Conservation (phyloP, 2,329 filamentous ascomycete genomes). For the Penicillium freii region DNA sequence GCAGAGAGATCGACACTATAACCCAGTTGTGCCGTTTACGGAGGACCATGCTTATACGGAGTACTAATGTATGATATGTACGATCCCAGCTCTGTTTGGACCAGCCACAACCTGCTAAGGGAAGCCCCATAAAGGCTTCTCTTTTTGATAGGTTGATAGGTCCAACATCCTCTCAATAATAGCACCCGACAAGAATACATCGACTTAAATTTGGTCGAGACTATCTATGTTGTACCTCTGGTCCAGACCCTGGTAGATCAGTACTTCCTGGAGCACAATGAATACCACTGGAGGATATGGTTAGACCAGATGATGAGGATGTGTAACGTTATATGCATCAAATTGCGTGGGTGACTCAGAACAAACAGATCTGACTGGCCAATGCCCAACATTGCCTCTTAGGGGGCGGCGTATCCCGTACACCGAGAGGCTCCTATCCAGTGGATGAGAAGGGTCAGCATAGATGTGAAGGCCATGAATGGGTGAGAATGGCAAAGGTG, state of each 20-base stretch:
- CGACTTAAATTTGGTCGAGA: background rate
- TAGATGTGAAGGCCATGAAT: background rate
- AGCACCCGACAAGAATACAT: background rate
- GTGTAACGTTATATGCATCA: slow-evolving; percentile 5
- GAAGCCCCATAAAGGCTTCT: background rate
- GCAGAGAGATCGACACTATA: background rate
- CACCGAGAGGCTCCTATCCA: background rate
- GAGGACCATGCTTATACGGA: background rate
- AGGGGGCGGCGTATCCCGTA: background rate
- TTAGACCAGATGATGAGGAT: slow-evolving; percentile 4
- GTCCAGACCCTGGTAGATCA: background rate
- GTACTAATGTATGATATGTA: too few relatives aligned
- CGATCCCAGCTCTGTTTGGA: background rate
- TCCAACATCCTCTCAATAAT: background rate
- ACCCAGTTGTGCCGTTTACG: background rate
- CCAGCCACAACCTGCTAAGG: background rate
- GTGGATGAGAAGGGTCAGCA: background rate
- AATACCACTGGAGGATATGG: background rate
- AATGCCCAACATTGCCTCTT: background rate
- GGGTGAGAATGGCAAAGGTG: background rate
- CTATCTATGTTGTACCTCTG: background rate
- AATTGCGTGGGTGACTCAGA: background rate
- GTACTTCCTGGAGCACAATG: background rate
- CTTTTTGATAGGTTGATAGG: background rate
- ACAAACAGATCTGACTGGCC: slow-evolving; percentile 1